Evolutionary conservation across 2,329 filamentous ascomycete species (phyloP).

Genomic region (Colletotrichum sp.): DNA sequence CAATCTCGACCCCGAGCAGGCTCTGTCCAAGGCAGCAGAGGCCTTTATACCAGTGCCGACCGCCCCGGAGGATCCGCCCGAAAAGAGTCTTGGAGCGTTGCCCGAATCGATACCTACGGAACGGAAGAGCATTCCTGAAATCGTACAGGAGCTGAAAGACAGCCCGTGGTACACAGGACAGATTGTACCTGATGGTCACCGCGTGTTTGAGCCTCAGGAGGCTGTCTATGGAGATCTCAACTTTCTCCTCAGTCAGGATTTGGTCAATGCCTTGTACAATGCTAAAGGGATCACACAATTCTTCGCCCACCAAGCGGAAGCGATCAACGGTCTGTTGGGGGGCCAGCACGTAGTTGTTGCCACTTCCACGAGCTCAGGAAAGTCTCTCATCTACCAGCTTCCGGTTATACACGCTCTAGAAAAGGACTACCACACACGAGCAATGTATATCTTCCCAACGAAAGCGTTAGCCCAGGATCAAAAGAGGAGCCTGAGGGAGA

Average conservation of each 20-base stretch:
- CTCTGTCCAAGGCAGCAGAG: conserved; percentile 63
- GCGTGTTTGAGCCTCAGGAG: conserved; percentile 86
- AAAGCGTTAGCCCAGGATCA: conserved; percentile 97
- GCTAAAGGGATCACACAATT: conserved; percentile 84
- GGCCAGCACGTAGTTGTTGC: conserved; percentile 90
- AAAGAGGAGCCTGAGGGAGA: conserved; percentile 82
- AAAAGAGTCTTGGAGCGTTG: conserved; percentile 48
- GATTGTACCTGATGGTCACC: conserved; percentile 91
- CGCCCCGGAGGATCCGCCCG: conserved; percentile 38
- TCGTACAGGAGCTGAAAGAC: conserved; percentile 81
- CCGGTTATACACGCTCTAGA: conserved; percentile 90
- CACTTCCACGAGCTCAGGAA: conserved; percentile 95
- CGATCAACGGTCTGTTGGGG: conserved; percentile 84
- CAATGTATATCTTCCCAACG: conserved; percentile 98
- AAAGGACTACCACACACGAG: conserved; percentile 74
- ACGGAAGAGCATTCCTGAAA: conserved; percentile 80
- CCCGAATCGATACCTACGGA: conserved; percentile 80
- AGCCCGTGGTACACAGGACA: conserved; percentile 90
- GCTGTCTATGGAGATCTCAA: conserved; percentile 82
- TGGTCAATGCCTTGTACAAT: conserved; percentile 97
- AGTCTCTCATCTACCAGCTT: conserved; percentile 97
- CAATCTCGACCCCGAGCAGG: conserved; percentile 69
- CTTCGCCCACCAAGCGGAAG: conserved; percentile 91
- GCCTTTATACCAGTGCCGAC: conserved; percentile 67
- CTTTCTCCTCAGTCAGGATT: conserved; percentile 84